Evolutionary conservation across 169 alveolate genomes (phyloP).

Genomic region (Plasmodium coatneyi): DNA sequence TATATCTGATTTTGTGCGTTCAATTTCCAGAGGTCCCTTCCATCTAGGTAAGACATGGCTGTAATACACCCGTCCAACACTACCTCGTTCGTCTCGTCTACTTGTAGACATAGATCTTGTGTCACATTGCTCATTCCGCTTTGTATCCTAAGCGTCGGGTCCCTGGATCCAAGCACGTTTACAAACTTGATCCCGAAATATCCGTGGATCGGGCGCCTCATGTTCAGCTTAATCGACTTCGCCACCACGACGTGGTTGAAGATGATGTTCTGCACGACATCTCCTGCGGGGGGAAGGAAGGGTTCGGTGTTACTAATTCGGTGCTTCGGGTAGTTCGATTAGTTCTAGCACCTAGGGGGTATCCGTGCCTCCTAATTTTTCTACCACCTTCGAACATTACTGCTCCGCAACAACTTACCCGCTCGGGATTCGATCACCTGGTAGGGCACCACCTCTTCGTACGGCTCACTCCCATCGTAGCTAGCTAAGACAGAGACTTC

Average conservation of each 20-base stretch:
- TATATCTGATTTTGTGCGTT: constrained; percentile 78
- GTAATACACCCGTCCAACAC: constrained; percentile 83
- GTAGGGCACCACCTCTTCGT: constrained; percentile 83
- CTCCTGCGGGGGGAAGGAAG: constrained; percentile 45
- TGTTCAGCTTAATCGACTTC: constrained; percentile 83
- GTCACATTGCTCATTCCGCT: constrained; percentile 89
- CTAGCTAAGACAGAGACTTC: constrained; percentile 79
- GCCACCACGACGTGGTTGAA: constrained; percentile 83
- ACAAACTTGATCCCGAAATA: constrained; percentile 89
- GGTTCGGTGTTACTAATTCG: neutral
- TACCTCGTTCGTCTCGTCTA: constrained; percentile 82
- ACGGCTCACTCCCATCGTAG: constrained; percentile 77
- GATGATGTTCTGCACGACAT: constrained; percentile 77
- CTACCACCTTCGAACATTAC: neutral
- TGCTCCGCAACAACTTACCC: constrained; percentile 1
- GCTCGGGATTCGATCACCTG: constrained; percentile 77
- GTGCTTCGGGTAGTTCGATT: neutral
- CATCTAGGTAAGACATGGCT: constrained; percentile 80
- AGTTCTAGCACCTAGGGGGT: neutral
- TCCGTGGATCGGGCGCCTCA: constrained; percentile 87
- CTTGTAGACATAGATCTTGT: constrained; percentile 85
- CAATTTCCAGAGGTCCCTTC: constrained; percentile 83
- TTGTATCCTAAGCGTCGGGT: constrained; percentile 88
- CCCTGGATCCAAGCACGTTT: constrained; percentile 85
- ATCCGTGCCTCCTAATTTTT: neutral